Base-by-base conservation (phyloP, 768 basidiomycete genomes). In the Trametes meyenii region DNA sequence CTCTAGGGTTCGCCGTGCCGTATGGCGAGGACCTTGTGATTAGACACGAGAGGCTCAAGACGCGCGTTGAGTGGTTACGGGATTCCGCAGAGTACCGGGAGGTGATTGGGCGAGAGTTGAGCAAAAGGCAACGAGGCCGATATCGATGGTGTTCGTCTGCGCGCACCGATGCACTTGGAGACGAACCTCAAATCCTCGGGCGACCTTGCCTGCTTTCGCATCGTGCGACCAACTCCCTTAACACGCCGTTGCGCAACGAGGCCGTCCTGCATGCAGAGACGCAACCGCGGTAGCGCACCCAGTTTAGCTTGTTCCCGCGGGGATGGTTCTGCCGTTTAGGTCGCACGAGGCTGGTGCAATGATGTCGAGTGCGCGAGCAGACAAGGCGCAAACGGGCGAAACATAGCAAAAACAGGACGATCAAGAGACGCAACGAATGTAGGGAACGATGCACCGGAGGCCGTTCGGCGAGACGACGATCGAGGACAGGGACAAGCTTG, bases 81-180 rank as follows among this genome's bases (percentile, higher is more conserved):
- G 35, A 57, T 12, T 19, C 39, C 46, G 45, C 14, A 33, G 55
- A 11, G 36, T 16, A 33, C 12, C 40, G 17, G 53, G 35, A 39
- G 45, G 50, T 33, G 48, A 57, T 29, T 46, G 38, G 17, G 36
- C 38, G 36, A 50, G 35, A 3, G 49, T 58, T 48, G 40, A 3
- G 40, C 38, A 26, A 39, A 5, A 24, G 5, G 23, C 23, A 44
- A 13, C 21, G 39, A 8, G 39, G 17, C 56, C 56, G 56, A 50
- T 58, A 50, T 58, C 56, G 56, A 58, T 58, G 56, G 48, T 33
- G 26, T 19, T 17, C 2, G 14, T n/a, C 43, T 24, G 44, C 23
- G 53, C 24, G 21, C 17, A 43, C 29, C 21, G 53, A 43, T 55
- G 53, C 29, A 33, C 29, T 21, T 45, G 29, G 24, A 36, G 35